A percentile compares a stretch with the other conserved stretches of the same genome.
Conservation (phyloP, 768 basidiomycete genomes). For the Boletus eberwhitei region DNA sequence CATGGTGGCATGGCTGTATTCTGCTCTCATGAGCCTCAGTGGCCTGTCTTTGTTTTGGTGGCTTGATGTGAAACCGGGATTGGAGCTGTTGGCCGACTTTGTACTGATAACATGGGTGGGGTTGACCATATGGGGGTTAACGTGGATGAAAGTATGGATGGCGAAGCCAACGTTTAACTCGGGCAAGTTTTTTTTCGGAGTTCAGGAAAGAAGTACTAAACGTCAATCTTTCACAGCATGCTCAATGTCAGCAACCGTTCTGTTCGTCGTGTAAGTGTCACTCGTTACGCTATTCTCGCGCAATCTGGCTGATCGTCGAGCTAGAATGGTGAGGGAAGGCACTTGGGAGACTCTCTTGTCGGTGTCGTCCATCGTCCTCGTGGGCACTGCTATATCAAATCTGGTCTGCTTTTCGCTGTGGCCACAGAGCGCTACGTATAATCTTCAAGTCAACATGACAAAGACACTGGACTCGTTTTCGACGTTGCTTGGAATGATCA, state of each 20-base stretch:
- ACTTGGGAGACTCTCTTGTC: constrained; percentile 70
- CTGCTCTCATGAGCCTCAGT: constrained; percentile 67
- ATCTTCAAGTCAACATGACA: constrained; percentile 81
- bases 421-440: constrained; percentile 80
- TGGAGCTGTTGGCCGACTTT: constrained; percentile 70
- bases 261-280: constrained; percentile 70
- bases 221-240: constrained; percentile 47
- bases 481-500: constrained; percentile 79
- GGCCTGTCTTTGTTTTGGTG: constrained; percentile 81
- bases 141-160: constrained; percentile 94
- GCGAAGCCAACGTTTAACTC: constrained; percentile 85
- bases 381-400: constrained; percentile 78
- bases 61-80: constrained; percentile 66
- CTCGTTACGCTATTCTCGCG: neutral
- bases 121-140: constrained; percentile 71
- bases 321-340: constrained; percentile 84
- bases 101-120: constrained; percentile 82
- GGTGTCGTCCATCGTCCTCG: constrained; percentile 71
- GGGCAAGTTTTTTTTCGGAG: constrained; percentile 40
- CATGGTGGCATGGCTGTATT: constrained; percentile 62
- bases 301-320: constrained; percentile 1
- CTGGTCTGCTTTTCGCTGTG: constrained; percentile 80
- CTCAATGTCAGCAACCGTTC: constrained; percentile 79
- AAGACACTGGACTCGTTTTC: constrained; percentile 86
- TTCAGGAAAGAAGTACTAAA: neutral